Conservation (phyloP, 768 basidiomycete genomes). For the Hygrocybe punicea region DNA sequence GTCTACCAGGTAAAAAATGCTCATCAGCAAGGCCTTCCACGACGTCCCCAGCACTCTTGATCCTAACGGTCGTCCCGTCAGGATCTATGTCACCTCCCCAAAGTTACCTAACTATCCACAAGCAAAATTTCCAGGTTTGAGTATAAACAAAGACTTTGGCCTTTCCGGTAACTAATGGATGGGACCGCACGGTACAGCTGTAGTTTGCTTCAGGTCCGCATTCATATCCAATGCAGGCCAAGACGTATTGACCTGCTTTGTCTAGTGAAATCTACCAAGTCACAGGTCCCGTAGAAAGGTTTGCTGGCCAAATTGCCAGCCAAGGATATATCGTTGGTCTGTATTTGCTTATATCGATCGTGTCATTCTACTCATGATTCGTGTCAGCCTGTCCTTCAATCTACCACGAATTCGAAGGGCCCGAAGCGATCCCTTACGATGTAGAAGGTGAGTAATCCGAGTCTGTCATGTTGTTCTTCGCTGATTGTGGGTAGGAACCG, state of each 20-base stretch:
- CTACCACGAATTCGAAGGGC: conserved; percentile 91
- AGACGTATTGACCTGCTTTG: background rate
- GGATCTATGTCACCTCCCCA: conserved; percentile 82
- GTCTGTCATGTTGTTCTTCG: background rate
- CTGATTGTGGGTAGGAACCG: conserved; percentile 52
- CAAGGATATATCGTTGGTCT: conserved; percentile 80
- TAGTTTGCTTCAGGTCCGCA: conserved; percentile 75
- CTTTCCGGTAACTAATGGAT: background rate
- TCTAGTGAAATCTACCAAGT: conserved; percentile 92
- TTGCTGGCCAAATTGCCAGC: conserved; percentile 82
- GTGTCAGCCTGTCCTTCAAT: conserved; percentile 70
- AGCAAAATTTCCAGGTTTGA: conserved; percentile 81
- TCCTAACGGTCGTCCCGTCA: conserved; percentile 56
- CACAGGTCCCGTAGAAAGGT: conserved; percentile 94
- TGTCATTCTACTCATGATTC: background rate
- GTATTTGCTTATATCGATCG: conserved; percentile 19
- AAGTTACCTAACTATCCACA: conserved; percentile 77
- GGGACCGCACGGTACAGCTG: conserved; percentile 55
- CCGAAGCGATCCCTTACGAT: conserved; percentile 87
- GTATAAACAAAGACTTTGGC: background rate
- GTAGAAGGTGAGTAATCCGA: conserved; percentile 53
- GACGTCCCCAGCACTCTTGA: conserved; percentile 73
- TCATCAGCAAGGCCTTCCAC: conserved; percentile 74
- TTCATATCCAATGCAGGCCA: background rate
- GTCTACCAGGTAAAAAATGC: conserved; percentile 65